phyloP scores from a whole-genome alignment of 225 moss, liverwort and hornwort genomes.

The Neckera pumila region DNA sequence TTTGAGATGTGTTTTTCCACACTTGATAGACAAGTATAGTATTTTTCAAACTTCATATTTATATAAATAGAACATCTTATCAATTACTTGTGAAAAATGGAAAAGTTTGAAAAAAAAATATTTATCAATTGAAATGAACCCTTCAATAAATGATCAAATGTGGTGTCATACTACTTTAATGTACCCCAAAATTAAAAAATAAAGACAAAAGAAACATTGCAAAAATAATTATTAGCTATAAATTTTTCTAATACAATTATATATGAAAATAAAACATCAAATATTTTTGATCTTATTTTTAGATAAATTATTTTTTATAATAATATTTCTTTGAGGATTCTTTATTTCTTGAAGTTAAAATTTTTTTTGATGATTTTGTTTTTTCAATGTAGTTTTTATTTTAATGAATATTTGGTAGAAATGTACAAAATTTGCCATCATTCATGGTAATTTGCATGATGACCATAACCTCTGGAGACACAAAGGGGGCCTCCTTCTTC shows the following conservation, averaged over 20 bases:
- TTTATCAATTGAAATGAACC: no score
- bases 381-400: neutral
- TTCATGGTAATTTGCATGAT: neutral
- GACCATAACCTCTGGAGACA: neutral
- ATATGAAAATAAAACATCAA: neutral
- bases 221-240: neutral
- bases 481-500: accelerated
- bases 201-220: neutral
- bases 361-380: neutral
- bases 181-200: neutral
- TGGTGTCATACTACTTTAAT: no score
- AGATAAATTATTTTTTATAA: neutral
- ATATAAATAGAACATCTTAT: neutral
- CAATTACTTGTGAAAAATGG: neutral
- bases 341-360: neutral
- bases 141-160: no score
- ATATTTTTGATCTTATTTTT: no score
- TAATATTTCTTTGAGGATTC: neutral
- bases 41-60: neutral
- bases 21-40: accelerated
- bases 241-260: neutral
- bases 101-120: neutral
- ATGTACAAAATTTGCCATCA: accelerated
- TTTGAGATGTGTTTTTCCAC: neutral
- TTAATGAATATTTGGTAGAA: neutral